Evolutionary conservation across 192 early-diverging fungal genomes (phyloP), one percentile per base, ranked within the genome.

Genomic region (Phycomyces nitens): DNA sequence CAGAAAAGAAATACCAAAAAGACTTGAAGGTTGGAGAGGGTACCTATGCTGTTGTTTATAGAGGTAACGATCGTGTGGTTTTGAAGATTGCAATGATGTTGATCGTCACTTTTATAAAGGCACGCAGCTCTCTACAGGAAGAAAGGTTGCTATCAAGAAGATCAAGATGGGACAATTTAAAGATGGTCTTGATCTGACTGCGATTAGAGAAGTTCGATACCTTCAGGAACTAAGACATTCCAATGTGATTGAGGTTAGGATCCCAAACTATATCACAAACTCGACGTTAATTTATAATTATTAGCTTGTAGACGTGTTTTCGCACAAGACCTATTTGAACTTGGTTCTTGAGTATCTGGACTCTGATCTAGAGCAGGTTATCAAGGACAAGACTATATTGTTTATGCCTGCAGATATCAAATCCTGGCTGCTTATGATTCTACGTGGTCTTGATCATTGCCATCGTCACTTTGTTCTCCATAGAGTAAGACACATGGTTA

Each of bases 341-440:
- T 78, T 98, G 56, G 94, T 99, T 0, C 80, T 99, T 1, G 97
- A 99, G 72, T 97, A 86, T 60, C 77, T 99, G 44, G 93, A 97
- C 61, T 89, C 92, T 10, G 97, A 99, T 72, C 69, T 99, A 56
- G 97, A 99, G 64, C 89, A 87, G 73, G 90, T 99, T 55, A 99
- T 99, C 79, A 97, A 97, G 69, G 94, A 96, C 60, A 91, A 88
- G 64, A 83, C 77, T 58, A 76, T 97, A 41, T 80, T 94, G 15
- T 98, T 99, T 68, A 91, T 86, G 77, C 85, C 92, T 0, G 87
- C 84, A 0, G 94, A 99, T 70, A 91, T 98, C 53, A 99, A 99
- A 65, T 90, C 90, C 61, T 99, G 97, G 97, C 89, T 99, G 84
- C 56, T 96, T 64, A 98, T 98, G 97, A 92, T 91, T 47, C 69